Evolutionary conservation across 495 filamentous ascomycete species (phyloP), one percentile per base, ranked within the genome.

Genomic region (Ramalina peruviana): DNA sequence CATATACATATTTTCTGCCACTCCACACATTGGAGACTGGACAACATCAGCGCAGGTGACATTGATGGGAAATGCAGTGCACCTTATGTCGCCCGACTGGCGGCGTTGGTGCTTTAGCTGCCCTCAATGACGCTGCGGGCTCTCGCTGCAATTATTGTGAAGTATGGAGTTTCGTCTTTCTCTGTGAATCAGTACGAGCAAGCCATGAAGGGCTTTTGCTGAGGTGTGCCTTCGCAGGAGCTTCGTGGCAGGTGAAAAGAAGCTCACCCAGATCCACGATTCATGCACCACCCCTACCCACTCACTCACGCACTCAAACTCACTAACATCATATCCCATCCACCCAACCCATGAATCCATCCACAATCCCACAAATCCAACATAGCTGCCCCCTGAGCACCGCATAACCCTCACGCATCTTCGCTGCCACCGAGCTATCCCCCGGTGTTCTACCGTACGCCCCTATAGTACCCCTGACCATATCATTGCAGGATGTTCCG

Each of bases 61-160:
- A 0, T 61, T 81, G 7, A 72, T 81, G 13, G 79, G 78, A 1
- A 77, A 82, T 52, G 75, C 78, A 0, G 73, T 65, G 21, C 79
- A 82, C 57, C 66, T 67, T 13, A 81, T 80, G 76, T 79, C 78
- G 4, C 79, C 79, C 79, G 5, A 76, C 76, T 0, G 75, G 72
- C 0, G 77, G 76, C 3, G 71, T 74, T 46, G 78, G 78, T 1
- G 76, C 74, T 12, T 79, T 78, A 51, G 79, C 76, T 1, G 76
- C 75, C 38, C 63, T 80, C 38, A 58, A 63, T 33, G 65, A 65
- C 67, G 59, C 63, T 43, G 54, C 61, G 19, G 46, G 55, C 60
- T 52, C 37, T 66, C 46, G 48, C 56, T 53, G 54, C 57, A 23
- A 43, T 54, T 25, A 40, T 72, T 57, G 45, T 64, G 59, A 52